Base-by-base conservation (phyloP, 306 rosid genomes). In the Quercus alba region DNA sequence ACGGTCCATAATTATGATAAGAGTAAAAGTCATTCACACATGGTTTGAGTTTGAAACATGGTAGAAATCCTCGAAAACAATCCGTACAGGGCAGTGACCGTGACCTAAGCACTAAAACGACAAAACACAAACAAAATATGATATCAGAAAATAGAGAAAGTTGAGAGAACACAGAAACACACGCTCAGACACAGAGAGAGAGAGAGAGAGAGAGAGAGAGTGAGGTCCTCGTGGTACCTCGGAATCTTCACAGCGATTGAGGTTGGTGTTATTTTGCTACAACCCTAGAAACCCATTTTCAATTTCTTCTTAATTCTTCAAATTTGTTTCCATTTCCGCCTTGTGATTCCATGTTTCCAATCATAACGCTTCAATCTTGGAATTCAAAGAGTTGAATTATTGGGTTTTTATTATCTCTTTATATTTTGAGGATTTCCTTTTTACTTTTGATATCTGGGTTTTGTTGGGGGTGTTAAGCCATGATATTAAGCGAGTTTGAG, bases 181-280 rank as follows among this genome's bases (percentile, higher is more conserved):
- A 49, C 14, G 17, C 54, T 10, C 54, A 49, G 15, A 11, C 1
- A 7, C 31, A 2, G 56, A 49, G 46, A 28, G 69, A 10, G 33
- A 12, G n/a, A 71, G 7, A 20, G 46, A 2, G 56, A 49, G 46
- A 28, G 69, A 10, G 33, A 12, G n/a, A 71, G 7, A 20, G 38
- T 18, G 72, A 0, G 17, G 54, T 49, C 46, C 3, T 31, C 9
- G 71, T 18, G 6, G 3, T 67, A 6, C 52, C 51, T 35, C 52
- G 54, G 72, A 35, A 18, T 18, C 28, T 67, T 5, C 28, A 11
- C 67, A 58, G 5, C n/a, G 77, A 68, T 49, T 58, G 80, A 75
- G 84, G 77, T 75, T 25, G 38, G 77, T 59, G 55, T 13, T 56
- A 30, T 62, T 75, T 61, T 3, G 72, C 23, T 54, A 30, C 59